These are phyloP conservation scores for Gaultheria prostrata DNA, from an alignment of 148 eudicot species.

Conservation along the genomic window DNA sequence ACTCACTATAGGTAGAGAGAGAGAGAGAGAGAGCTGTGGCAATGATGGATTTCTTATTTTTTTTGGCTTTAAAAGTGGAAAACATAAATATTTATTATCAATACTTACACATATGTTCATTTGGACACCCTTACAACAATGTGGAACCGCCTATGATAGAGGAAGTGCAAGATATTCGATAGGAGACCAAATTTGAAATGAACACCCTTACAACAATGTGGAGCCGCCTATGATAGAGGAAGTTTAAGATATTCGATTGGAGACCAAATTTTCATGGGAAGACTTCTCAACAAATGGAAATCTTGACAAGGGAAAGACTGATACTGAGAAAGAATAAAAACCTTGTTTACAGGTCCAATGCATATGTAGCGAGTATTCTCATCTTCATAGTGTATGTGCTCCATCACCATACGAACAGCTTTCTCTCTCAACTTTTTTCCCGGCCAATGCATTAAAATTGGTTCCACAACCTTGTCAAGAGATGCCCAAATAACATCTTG, in stretches of 20 bases:
- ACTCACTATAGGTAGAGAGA: too few relatives aligned
- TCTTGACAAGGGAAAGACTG: not conserved
- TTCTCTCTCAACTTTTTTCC: slow-evolving; percentile 83
- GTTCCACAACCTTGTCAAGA: slow-evolving; percentile 78
- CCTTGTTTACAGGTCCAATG: slow-evolving; percentile 99
- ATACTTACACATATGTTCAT: too few relatives aligned
- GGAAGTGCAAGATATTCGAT: not conserved
- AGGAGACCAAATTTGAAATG: not conserved
- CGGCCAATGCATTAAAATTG: slow-evolving; percentile 83
- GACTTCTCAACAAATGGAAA: not conserved
- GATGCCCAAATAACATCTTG: slow-evolving; percentile 90
- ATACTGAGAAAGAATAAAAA: slow-evolving; percentile 14
- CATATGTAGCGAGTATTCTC: slow-evolving; percentile 93
- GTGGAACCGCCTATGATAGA: too few relatives aligned
- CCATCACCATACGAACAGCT: slow-evolving; percentile 72
- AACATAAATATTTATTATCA: too few relatives aligned
- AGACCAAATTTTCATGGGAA: not conserved
- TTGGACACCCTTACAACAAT: too few relatives aligned
- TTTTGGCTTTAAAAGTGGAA: too few relatives aligned
- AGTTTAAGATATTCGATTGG: not conserved
- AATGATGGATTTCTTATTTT: too few relatives aligned
- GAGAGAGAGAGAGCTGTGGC: too few relatives aligned
- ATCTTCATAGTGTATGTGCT: slow-evolving; percentile 97
- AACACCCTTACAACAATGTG: too few relatives aligned
- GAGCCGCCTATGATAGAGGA: too few relatives aligned